A percentile compares a stretch with the other conserved stretches of the same genome.
Conservation (phyloP, 1,284 basidiomycete species). For the Phellopilus nigrolimitatus region DNA sequence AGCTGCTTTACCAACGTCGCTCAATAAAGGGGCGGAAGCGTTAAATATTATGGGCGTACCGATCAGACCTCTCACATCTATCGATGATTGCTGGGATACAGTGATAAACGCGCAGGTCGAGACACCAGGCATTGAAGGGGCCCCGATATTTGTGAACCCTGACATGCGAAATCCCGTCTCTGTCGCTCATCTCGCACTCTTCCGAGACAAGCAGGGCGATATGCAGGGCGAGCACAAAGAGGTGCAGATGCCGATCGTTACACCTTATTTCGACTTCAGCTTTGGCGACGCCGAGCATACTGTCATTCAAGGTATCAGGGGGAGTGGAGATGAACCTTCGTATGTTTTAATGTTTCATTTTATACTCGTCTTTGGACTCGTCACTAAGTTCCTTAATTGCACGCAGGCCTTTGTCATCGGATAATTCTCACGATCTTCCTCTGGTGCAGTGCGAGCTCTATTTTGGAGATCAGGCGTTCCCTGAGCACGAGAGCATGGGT, state of each 20-base stretch:
- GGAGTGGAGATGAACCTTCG: not conserved
- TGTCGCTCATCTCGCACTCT: slow-evolving; percentile 1
- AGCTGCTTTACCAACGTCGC: not conserved
- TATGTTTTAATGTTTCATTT: slow-evolving; percentile 1
- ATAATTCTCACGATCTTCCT: not conserved
- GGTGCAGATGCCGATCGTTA: not conserved
- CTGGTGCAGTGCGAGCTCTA: not conserved
- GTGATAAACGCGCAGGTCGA: not conserved
- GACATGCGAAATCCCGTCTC: slow-evolving; percentile 6
- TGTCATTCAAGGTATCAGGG: not conserved
- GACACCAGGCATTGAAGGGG: not conserved
- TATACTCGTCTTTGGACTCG: not conserved
- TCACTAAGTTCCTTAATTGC: not conserved
- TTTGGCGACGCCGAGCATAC: not conserved
- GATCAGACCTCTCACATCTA: slow-evolving; percentile 3
- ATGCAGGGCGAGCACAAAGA: not conserved
- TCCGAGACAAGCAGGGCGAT: not conserved
- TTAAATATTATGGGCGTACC: slow-evolving; percentile 9
- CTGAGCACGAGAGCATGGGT: not conserved
- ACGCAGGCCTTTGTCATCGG: not conserved
- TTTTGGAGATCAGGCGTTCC: not conserved
- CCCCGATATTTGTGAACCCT: not conserved
- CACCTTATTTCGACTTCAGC: not conserved
- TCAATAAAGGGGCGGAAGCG: slow-evolving; percentile 2
- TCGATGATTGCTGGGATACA: slow-evolving; percentile 15